Evolutionary conservation across 2,329 filamentous ascomycete species (phyloP).

Genomic region (Talaromyces funiculosus): DNA sequence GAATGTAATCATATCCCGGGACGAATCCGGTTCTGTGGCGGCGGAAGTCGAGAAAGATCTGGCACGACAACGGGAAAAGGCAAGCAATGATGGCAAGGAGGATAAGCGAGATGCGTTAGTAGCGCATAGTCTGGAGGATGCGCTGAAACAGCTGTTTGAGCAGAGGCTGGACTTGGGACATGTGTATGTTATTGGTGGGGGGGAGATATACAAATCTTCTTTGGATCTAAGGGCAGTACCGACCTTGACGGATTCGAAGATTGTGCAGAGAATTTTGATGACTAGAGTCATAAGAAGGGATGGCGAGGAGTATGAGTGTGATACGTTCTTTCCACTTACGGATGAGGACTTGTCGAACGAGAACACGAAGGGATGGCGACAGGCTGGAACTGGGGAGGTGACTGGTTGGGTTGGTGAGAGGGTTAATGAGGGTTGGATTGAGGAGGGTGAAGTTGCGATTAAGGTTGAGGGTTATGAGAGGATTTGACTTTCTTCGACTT

Average conservation of each 20-base stretch:
- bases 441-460: slow-evolving; percentile 46
- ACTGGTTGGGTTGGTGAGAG: slow-evolving; percentile 40
- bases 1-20: slow-evolving; percentile 72
- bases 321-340: slow-evolving; percentile 45
- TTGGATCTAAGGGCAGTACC: slow-evolving; percentile 39
- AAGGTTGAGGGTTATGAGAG: slow-evolving; percentile 45
- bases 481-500: slow-evolving; percentile 1
- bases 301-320: slow-evolving; percentile 37
- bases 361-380: slow-evolving; percentile 23
- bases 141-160: slow-evolving; percentile 42
- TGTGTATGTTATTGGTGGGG: slow-evolving; percentile 85
- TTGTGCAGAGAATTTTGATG: slow-evolving; percentile 34
- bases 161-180: slow-evolving; percentile 39
- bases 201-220: slow-evolving; percentile 72
- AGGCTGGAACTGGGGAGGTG: slow-evolving; percentile 30
- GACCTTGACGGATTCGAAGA: not conserved
- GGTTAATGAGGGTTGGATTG: slow-evolving; percentile 39
- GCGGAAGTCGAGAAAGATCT: slow-evolving; percentile 33
- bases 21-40: slow-evolving; percentile 26
- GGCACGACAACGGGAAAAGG: slow-evolving; percentile 22
- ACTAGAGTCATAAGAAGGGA: slow-evolving; percentile 32
- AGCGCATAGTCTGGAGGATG: slow-evolving; percentile 54
- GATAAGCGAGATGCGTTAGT: slow-evolving; percentile 41
- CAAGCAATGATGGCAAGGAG: slow-evolving; percentile 2
- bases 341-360: slow-evolving; percentile 25